phyloP scores from a whole-genome alignment of 352 stramenopile genomes.

The Pythium coloratum region DNA sequence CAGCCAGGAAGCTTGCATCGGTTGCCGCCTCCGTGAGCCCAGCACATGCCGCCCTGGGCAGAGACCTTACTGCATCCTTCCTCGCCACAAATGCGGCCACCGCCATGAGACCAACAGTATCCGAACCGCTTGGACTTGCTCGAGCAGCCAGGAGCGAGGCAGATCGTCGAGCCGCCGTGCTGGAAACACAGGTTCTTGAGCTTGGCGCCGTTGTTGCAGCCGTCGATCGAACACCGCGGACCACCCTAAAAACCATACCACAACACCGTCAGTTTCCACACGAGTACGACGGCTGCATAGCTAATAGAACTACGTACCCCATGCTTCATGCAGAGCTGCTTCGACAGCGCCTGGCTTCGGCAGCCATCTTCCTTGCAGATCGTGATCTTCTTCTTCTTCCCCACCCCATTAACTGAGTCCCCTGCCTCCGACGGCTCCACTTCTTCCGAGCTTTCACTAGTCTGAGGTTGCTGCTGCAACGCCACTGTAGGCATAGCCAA shows the following conservation, averaged over 20 bases:
- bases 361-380: constrained; percentile 29
- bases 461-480: not conserved
- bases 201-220: constrained; percentile 26
- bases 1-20: constrained; percentile 31
- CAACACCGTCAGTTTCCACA: constrained; percentile 2
- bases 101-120: constrained; percentile 35
- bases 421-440: not conserved
- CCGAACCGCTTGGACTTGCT: constrained; percentile 27
- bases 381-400: constrained; percentile 34
- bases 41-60: constrained; percentile 33
- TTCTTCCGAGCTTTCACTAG: not conserved
- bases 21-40: constrained; percentile 33
- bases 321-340: constrained; percentile 29
- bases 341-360: constrained; percentile 25
- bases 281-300: not conserved
- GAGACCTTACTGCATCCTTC: constrained; percentile 28
- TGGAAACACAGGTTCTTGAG: constrained; percentile 28
- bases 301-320: constrained; percentile 14
- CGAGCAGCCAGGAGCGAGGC: constrained; percentile 19
- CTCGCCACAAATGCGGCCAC: constrained; percentile 22
- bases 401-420: not conserved
- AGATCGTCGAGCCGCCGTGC: constrained; percentile 26
- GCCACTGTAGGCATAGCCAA: not conserved
- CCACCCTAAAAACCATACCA: constrained; percentile 14
- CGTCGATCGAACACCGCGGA: constrained; percentile 16